A percentile compares a stretch with the other conserved stretches of the same genome.
phyloP scores from a whole-genome alignment of 208 protist species.

The Trypanosoma boissoni region DNA sequence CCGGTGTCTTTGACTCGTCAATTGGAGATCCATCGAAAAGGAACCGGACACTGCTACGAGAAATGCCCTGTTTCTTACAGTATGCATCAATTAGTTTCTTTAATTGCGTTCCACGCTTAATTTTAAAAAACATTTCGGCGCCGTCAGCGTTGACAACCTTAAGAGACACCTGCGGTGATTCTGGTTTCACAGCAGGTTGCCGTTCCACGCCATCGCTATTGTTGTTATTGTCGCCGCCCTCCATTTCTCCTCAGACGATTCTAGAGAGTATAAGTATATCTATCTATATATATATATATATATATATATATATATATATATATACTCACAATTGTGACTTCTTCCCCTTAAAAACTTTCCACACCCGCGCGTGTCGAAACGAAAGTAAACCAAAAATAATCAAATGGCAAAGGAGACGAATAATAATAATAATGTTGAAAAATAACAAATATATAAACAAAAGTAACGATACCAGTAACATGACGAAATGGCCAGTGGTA shows the following conservation, averaged over 20 bases:
- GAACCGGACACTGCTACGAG: conserved; percentile 90
- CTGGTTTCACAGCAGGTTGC: conserved; percentile 48
- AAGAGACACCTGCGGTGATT: conserved; percentile 81
- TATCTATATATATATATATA: background rate
- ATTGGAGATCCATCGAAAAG: conserved; percentile 95
- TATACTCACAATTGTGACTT: too few species aligned
- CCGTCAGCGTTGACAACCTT: conserved; percentile 93
- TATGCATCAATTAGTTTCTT: conserved; percentile 97
- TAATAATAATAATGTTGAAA: too few species aligned
- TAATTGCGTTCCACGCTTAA: conserved; percentile 93
- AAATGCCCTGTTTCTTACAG: conserved; percentile 95
- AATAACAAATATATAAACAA: too few species aligned
- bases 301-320: background rate
- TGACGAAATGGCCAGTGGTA: too few species aligned
- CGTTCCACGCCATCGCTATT: conserved; percentile 4
- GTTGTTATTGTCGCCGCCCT: conserved; percentile 34
- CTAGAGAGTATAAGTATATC: background rate
- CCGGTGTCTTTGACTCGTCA: conserved; percentile 89
- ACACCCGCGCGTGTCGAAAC: too few species aligned
- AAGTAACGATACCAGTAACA: too few species aligned
- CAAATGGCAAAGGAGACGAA: too few species aligned
- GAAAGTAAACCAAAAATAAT: too few species aligned
- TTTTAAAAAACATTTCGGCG: conserved; percentile 96
- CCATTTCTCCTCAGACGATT: background rate
- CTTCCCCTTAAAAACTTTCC: too few species aligned